Evolutionary conservation across 306 rosid genomes (phyloP), one percentile per base, ranked within the genome.

Genomic region (Vachellia pachyceras): DNA sequence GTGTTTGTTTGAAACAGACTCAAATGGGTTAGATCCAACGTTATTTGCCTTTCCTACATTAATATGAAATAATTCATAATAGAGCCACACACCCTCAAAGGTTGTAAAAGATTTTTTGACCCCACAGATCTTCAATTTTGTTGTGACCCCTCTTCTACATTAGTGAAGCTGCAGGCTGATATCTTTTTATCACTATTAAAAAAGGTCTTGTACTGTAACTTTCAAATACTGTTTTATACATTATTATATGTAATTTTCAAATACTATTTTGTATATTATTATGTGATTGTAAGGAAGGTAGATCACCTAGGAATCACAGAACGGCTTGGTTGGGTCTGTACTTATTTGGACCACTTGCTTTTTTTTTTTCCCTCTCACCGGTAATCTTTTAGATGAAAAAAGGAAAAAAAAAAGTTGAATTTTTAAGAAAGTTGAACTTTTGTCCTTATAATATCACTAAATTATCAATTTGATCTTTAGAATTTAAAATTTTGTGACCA

Each of bases 21-120:
- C 90, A 79, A 78, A 85, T 89, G 87, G 89, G 90, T 87, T 92
- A 92, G 94, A 89, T 88, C 93, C 97, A 90, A 95, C 89, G 77
- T 84, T 15, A 49, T 0, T 29, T 78, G 72, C 79, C 76, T 79
- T 83, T 78, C 54, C 29, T 76, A 82, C 70, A 75, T 14, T 57
- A 70, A 49, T 82, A 82, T 47, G 55, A 76, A 73, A 49, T 49
- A 49, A 15, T 29, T 44, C 73, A 82, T 47, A 20, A 9, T 57
- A 9, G 33, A 57, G 15, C 37, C 17, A 73, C 54, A 37, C 71
- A 37, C 71, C 63, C 84, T 74, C 79, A 82, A 82, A 86, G 81
- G 85, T 82, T 86, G 69, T 70, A 73, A 78, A 87, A 86, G 67
- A 70, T 55, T 82, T 22, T 33, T 72, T 76, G 87, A 50, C 88